Percentiles rank a stretch among this genome's conserved stretches.
Conservation (phyloP, 2,329 filamentous ascomycete species). For the Colletotrichum gloeosporioides region DNA sequence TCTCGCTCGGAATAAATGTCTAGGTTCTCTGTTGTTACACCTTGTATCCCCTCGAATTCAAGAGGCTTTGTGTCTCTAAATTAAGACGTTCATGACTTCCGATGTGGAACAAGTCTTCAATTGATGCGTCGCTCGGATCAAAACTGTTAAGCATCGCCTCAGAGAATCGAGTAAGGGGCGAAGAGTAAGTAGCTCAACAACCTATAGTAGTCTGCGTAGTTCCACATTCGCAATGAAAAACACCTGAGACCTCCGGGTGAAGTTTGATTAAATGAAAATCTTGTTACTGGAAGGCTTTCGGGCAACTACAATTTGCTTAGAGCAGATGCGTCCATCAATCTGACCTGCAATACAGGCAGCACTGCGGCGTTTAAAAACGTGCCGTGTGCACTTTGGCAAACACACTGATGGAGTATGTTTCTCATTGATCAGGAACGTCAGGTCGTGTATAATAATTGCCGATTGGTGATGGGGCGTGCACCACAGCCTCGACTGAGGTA, state of each 20-base stretch:
- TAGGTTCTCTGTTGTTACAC: rapidly evolving
- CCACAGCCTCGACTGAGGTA: rapidly evolving
- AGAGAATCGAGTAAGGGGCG: rapidly evolving
- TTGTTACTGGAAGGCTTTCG: rapidly evolving
- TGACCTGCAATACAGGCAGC: too few relatives aligned
- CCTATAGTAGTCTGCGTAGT: too few relatives aligned
- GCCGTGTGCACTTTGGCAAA: too few relatives aligned
- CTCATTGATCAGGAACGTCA: rapidly evolving
- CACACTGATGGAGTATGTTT: too few relatives aligned
- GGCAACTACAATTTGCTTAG: too few relatives aligned
- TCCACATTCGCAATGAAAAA: too few relatives aligned
- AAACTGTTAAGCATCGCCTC: neutral
- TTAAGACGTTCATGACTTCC: rapidly evolving
- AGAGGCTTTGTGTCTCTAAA: neutral
- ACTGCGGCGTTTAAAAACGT: too few relatives aligned
- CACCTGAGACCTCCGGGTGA: rapidly evolving
- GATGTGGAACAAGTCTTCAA: rapidly evolving
- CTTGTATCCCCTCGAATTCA: rapidly evolving
- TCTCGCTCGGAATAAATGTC: neutral
- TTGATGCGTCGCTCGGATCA: neutral
- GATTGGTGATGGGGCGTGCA: too few relatives aligned
- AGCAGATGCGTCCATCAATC: too few relatives aligned
- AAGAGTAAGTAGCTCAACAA: neutral
- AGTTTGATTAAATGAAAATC: rapidly evolving
- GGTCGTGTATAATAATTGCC: too few relatives aligned